Conservation (phyloP, 75 land plant species). For the Cunninghamia lanceolata region DNA sequence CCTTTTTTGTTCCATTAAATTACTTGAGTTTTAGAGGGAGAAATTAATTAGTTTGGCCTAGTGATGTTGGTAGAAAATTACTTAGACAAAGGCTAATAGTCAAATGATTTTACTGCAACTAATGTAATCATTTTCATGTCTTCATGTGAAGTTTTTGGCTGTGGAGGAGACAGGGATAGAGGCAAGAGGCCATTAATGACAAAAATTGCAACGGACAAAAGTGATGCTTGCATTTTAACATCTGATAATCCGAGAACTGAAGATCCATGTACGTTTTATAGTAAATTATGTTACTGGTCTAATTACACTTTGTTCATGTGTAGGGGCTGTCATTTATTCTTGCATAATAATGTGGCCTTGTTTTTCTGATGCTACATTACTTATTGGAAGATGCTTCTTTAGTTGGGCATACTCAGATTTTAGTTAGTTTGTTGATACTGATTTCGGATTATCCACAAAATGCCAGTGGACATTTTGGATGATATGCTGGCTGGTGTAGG, state of each 20-base stretch:
- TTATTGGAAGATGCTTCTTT: background rate
- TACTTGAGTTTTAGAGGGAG: background rate
- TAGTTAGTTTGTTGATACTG: background rate
- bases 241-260: constrained; percentile 88
- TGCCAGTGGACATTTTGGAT: constrained; percentile 88
- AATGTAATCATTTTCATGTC: constrained; percentile 5
- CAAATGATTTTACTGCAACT: background rate
- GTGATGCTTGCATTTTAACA: constrained; percentile 85
- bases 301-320: background rate
- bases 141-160: constrained; percentile 71
- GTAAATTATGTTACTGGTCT: background rate
- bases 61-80: background rate
- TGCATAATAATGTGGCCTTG: background rate
- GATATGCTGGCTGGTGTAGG: constrained; percentile 98
- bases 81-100: background rate
- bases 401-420: background rate
- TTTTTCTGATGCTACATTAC: background rate
- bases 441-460: background rate
- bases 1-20: background rate
- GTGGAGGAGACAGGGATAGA: constrained; percentile 82
- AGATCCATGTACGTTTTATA: constrained; percentile 77
- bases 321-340: background rate
- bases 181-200: constrained; percentile 97
- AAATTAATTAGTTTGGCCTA: background rate
- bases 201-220: constrained; percentile 89